A percentile compares a stretch with the other conserved stretches of the same genome.
These are phyloP conservation scores for Hymenoscyphus scutula DNA, from an alignment of 2,329 filamentous ascomycete genomes.

Conservation along the genomic window DNA sequence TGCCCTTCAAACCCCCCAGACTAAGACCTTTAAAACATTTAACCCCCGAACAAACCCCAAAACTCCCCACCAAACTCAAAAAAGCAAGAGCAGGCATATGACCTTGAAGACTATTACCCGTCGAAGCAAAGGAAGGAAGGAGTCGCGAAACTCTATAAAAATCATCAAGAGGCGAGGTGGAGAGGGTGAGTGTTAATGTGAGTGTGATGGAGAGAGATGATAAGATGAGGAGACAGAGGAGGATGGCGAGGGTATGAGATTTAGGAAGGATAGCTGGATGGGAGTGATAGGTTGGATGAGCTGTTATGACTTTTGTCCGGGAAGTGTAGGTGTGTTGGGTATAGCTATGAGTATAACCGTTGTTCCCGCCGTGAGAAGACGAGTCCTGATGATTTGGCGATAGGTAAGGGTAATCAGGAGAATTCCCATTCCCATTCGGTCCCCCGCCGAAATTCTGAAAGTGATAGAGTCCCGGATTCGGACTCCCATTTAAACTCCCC, in stretches of 20 bases:
- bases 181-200: conserved; percentile 12
- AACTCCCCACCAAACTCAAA: conserved; percentile 24
- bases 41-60: conserved; percentile 23
- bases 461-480: conserved; percentile 7
- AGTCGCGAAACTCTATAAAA: neutral
- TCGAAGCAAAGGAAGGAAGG: neutral
- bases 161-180: conserved; percentile 2
- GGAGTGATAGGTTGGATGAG: too few relatives aligned
- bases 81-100: conserved; percentile 28
- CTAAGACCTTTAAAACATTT: conserved; percentile 16
- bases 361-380: neutral
- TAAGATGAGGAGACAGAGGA: neutral
- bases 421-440: neutral
- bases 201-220: neutral
- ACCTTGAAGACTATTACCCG: conserved; percentile 37
- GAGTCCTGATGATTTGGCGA: neutral
- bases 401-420: neutral
- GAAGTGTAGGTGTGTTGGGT: neutral
- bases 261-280: too few relatives aligned
- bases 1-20: too few relatives aligned
- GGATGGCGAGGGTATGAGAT: neutral
- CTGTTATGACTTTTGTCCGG: neutral
- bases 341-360: neutral
- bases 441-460: neutral
- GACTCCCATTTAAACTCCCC: conserved; percentile 8